phyloP scores from a whole-genome alignment of 2,329 filamentous ascomycete species.

The Ilyonectria sp. region DNA sequence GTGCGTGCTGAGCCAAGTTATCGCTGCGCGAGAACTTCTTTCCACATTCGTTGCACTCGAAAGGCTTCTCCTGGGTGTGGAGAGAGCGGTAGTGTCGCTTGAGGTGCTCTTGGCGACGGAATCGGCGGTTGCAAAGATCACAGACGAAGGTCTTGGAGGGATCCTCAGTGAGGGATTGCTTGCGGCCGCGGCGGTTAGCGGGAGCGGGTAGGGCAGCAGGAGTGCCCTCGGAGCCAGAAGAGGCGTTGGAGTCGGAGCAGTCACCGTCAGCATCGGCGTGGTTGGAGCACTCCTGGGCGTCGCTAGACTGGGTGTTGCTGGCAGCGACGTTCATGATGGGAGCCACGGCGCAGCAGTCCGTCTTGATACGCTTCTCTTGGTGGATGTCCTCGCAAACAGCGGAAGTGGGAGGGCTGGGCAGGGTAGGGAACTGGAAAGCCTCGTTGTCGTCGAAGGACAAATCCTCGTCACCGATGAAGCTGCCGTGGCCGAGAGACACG shows the following conservation, averaged over 20 bases:
- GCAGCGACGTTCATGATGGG: slow-evolving; percentile 61
- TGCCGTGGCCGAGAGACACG: slow-evolving; percentile 80
- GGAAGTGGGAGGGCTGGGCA: slow-evolving; percentile 71
- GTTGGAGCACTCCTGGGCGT: slow-evolving; percentile 54
- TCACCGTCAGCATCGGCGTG: slow-evolving; percentile 54
- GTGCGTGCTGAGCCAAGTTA: slow-evolving; percentile 95
- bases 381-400: slow-evolving; percentile 63
- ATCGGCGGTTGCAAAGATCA: slow-evolving; percentile 94
- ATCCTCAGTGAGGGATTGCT: slow-evolving; percentile 98
- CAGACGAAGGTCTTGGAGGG: slow-evolving; percentile 99
- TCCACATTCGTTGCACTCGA: slow-evolving; percentile 96
- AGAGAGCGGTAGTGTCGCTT: slow-evolving; percentile 99
- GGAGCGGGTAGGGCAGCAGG: slow-evolving; percentile 66
- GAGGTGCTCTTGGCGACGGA: slow-evolving; percentile 97
- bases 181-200: slow-evolving; percentile 92
- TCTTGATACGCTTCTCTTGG: slow-evolving; percentile 72
- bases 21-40: slow-evolving; percentile 99
- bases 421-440: slow-evolving; percentile 70
- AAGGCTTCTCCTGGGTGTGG: slow-evolving; percentile 98
- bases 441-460: slow-evolving; percentile 82
- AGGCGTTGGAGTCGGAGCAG: slow-evolving; percentile 56
- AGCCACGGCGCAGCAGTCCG: slow-evolving; percentile 52
- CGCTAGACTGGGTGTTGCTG: slow-evolving; percentile 52
- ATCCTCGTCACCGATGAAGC: slow-evolving; percentile 82
- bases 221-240: slow-evolving; percentile 62